phyloP scores from a whole-genome alignment of 2,329 filamentous ascomycete genomes.

The Akanthomyces muscarius region DNA sequence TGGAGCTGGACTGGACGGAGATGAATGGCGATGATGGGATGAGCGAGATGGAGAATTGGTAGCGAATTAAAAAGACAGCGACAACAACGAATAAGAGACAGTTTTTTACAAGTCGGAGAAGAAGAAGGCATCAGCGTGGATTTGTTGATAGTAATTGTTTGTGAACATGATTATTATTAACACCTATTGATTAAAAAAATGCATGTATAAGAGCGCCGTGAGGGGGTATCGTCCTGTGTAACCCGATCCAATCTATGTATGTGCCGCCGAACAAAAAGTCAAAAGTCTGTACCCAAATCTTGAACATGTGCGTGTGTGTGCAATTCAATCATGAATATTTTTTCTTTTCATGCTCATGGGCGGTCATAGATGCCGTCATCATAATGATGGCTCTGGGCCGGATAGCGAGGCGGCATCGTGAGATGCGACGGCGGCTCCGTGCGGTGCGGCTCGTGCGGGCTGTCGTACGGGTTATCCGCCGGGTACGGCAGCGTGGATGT shows the following conservation, averaged over 20 bases:
- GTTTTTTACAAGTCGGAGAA: background rate
- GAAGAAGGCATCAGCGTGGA: background rate
- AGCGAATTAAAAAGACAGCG: constrained; percentile 1
- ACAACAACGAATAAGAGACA: background rate
- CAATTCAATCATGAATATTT: background rate
- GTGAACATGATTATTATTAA: background rate
- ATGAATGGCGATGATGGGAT: constrained; percentile 32
- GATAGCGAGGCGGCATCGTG: constrained; percentile 12
- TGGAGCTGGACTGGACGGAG: constrained; percentile 53
- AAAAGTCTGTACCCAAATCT: background rate
- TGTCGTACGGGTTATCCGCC: constrained; percentile 11
- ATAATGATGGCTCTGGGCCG: constrained; percentile 31
- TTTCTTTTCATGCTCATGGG: constrained; percentile 15
- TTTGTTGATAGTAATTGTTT: background rate
- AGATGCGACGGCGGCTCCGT: background rate
- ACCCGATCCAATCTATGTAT: background rate
- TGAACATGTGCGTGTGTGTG: background rate
- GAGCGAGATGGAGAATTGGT: constrained; percentile 32
- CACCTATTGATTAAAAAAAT: background rate
- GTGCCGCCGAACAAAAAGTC: background rate
- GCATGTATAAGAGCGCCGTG: background rate
- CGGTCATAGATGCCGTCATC: constrained; percentile 36
- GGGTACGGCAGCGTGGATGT: constrained; percentile 8
- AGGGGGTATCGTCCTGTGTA: constrained; percentile 5
- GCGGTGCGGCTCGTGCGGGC: constrained; percentile 7